Percentiles rank a stretch among this genome's conserved stretches.
Conservation (phyloP, 768 basidiomycete genomes). For the Clitopilus hobsonii region DNA sequence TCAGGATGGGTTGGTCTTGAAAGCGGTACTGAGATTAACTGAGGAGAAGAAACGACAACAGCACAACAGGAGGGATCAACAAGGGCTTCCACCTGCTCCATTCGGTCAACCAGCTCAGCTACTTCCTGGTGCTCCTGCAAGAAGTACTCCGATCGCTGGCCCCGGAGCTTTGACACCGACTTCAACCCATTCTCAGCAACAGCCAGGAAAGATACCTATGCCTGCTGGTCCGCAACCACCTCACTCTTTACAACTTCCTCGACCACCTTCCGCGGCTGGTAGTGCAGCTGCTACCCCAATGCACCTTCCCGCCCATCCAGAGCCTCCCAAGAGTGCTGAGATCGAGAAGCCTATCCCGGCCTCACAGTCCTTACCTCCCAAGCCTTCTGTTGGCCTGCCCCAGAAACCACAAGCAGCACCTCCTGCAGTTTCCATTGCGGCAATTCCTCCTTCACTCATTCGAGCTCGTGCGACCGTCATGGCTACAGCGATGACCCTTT, state of each 20-base stretch:
- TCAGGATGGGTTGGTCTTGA: slow-evolving; percentile 60
- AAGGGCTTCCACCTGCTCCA: background rate
- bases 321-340: background rate
- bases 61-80: slow-evolving; percentile 27
- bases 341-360: too few relatives aligned
- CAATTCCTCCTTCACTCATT: background rate
- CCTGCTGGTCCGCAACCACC: background rate
- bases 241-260: background rate
- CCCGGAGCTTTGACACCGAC: background rate
- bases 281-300: background rate
- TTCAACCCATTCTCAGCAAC: background rate
- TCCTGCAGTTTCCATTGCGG: background rate
- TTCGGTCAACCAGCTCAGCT: too few relatives aligned
- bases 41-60: slow-evolving; percentile 50
- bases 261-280: background rate
- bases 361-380: too few relatives aligned
- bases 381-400: background rate
- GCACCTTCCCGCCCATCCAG: slow-evolving; percentile 6
- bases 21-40: slow-evolving; percentile 62
- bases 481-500: background rate
- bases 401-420: background rate
- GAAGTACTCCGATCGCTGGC: too few relatives aligned
- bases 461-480: background rate
- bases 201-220: background rate
- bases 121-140: too few relatives aligned